Evolutionary conservation across 1,284 basidiomycete genomes (phyloP).

Genomic region (Ceratobasidium papillatum): DNA sequence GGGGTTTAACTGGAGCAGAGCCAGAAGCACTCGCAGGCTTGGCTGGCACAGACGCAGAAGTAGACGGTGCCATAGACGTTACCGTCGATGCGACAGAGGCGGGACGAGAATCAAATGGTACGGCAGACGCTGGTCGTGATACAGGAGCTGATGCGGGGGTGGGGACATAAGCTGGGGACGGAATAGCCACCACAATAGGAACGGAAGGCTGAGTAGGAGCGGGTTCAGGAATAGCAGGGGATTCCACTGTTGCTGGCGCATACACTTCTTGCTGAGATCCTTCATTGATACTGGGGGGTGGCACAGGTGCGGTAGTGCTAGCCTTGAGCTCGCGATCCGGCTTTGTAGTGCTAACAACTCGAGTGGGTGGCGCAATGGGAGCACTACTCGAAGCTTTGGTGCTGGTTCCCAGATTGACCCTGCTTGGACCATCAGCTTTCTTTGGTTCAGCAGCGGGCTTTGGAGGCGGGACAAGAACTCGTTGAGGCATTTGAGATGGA

Average conservation of each 20-base stretch:
- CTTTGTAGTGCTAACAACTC: constrained; percentile 10
- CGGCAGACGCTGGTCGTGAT: constrained; percentile 10
- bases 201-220: background rate
- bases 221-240: background rate
- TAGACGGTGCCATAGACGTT: constrained; percentile 9
- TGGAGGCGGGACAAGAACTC: constrained; percentile 17
- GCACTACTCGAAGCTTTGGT: background rate
- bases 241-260: background rate
- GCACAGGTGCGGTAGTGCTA: background rate
- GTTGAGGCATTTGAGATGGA: constrained; percentile 37
- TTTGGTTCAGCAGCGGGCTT: constrained; percentile 16
- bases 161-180: background rate
- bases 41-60: background rate
- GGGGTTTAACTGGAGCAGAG: constrained; percentile 8
- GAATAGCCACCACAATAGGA: background rate
- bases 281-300: background rate
- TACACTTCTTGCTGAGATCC: background rate
- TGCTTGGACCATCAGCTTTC: constrained; percentile 17
- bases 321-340: constrained; percentile 9
- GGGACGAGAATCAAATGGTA: constrained; percentile 18
- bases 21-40: background rate
- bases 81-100: constrained; percentile 14
- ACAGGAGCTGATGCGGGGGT: constrained; percentile 13
- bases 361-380: background rate
- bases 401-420: constrained; percentile 10